A percentile compares a stretch with the other conserved stretches of the same genome.
Conservation (phyloP, 2,329 filamentous ascomycete genomes). For the Alternaria sp. region DNA sequence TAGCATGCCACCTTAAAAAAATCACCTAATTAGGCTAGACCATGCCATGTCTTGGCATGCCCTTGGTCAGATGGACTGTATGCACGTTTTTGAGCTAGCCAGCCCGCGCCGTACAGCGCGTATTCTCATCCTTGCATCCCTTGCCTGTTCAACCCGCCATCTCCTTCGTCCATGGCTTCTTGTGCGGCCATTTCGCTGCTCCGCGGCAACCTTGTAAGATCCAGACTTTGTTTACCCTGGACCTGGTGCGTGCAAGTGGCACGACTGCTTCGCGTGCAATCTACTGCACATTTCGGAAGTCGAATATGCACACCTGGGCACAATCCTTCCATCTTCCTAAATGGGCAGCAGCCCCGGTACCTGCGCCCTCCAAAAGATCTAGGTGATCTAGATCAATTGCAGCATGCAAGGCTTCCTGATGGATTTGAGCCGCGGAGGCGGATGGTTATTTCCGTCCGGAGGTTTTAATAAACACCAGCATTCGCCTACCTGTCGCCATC, state of each 20-base stretch:
- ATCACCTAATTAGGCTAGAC: too few species aligned
- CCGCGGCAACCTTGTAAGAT: too few species aligned
- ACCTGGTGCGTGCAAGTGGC: not conserved
- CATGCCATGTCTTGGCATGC: too few species aligned
- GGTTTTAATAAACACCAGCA: not conserved
- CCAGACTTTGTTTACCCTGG: too few species aligned
- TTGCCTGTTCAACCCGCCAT: not conserved
- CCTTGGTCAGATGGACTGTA: too few species aligned
- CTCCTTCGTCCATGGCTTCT: too few species aligned
- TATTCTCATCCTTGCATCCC: not conserved
- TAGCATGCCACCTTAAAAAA: too few species aligned
- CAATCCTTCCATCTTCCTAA: not conserved
- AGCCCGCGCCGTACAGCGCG: not conserved
- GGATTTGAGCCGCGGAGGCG: not conserved
- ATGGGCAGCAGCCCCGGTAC: not conserved
- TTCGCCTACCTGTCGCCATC: too few species aligned
- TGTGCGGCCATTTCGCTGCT: too few species aligned
- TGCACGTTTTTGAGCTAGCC: not conserved
- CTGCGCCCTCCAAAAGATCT: too few species aligned
- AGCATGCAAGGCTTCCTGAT: not conserved
- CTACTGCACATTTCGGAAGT: too few species aligned
- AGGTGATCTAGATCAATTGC: not conserved
- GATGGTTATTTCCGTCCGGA: not conserved
- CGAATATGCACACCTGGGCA: too few species aligned
- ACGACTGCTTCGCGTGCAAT: not conserved